Evolutionary conservation across 352 stramenopile species (phyloP).

Genomic region (Phytophthora ohioensis): DNA sequence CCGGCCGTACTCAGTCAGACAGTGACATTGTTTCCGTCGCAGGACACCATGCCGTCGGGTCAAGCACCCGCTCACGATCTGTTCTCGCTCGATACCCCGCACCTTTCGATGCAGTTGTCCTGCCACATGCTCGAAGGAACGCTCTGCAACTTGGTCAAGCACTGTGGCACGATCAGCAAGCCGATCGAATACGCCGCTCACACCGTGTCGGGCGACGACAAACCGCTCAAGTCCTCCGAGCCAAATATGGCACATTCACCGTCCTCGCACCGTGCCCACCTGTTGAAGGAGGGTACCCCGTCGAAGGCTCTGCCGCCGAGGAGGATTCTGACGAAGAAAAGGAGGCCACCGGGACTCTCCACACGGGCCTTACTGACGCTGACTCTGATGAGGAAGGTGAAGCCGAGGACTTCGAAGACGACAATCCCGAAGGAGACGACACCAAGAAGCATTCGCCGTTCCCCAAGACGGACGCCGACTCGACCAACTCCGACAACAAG

Average conservation of each 20-base stretch:
- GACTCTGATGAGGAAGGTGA: no score
- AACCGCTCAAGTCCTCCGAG: neutral
- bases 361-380: no score
- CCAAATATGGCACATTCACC: neutral
- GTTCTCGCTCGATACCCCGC: slow-evolving; percentile 58
- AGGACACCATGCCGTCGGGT: neutral
- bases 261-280: neutral
- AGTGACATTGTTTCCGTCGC: neutral
- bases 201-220: neutral
- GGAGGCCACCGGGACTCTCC: neutral
- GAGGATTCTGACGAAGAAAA: neutral
- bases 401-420: no score
- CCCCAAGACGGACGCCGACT: no score
- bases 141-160: slow-evolving; percentile 84
- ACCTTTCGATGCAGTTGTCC: slow-evolving; percentile 90
- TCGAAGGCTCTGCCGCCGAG: neutral
- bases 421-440: no score
- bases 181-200: neutral
- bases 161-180: slow-evolving; percentile 54
- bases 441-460: no score
- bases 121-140: slow-evolving; percentile 94
- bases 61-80: no score
- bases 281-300: neutral
- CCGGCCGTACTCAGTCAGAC: neutral
- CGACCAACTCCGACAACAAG: no score